Evolutionary conservation across 805 yeast genomes (phyloP).

Genomic region (Saccharomycopsis synnaedendra): DNA sequence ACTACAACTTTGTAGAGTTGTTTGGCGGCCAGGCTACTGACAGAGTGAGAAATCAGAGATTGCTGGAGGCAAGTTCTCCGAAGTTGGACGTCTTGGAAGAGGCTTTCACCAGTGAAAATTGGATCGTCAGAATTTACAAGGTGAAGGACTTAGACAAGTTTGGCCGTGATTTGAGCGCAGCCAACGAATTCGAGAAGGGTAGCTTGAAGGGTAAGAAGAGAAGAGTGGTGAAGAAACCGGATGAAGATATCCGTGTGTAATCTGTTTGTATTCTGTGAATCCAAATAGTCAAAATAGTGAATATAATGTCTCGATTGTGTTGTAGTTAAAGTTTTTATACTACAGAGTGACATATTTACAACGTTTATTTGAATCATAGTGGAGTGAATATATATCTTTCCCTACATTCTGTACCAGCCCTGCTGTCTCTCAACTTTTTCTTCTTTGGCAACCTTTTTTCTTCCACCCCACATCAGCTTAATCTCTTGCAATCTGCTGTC

Average conservation of each 20-base stretch:
- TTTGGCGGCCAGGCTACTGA: constrained; percentile 53
- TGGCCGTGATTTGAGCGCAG: constrained; percentile 66
- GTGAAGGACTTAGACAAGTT: constrained; percentile 79
- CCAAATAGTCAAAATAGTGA: no score
- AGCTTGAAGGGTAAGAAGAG: constrained; percentile 25
- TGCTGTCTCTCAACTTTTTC: constrained; percentile 50
- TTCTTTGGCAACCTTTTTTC: constrained; percentile 35
- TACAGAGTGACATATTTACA: no score
- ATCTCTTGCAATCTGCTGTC: constrained; percentile 32
- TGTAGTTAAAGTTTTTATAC: no score
- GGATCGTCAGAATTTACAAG: constrained; percentile 92
- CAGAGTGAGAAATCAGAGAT: constrained; percentile 79
- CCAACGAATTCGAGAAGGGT: constrained; percentile 39
- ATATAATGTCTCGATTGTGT: no score
- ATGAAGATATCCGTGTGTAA: constrained; percentile 33
- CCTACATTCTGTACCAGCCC: constrained; percentile 44
- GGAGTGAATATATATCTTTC: no score
- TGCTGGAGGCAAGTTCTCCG: constrained; percentile 39
- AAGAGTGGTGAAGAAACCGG: constrained; percentile 42
- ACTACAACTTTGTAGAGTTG: constrained; percentile 71
- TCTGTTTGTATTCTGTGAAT: background rate
- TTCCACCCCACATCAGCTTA: constrained; percentile 37
- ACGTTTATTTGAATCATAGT: no score
- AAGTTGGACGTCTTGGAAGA: constrained; percentile 76
- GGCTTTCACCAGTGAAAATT: constrained; percentile 90